Base-by-base conservation (phyloP, 2,329 filamentous ascomycete species). In the Grosmannia huntii region DNA sequence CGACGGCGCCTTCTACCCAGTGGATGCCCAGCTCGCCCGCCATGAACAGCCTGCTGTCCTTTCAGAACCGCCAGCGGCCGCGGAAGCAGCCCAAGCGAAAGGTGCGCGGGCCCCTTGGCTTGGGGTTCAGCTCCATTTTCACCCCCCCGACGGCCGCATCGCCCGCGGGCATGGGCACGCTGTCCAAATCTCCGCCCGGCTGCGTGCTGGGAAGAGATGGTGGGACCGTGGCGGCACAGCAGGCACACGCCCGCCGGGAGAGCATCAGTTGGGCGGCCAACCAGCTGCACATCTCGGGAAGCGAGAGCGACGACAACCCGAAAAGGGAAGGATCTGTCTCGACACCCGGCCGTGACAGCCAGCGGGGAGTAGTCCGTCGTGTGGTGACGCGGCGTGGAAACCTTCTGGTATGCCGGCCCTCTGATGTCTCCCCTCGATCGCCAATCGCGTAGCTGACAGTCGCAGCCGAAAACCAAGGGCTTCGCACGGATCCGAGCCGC, bases 401-500 rank as follows among this genome's bases (percentile, higher is more conserved):
- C 70, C 78, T 99, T 61, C 72, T 99, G 68, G 89, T 94, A 77
- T 69, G 33, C 11, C 16, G 6, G 7, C 31, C 6, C 31, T 33
- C 9, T 9, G 31, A 10, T 33, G 31, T 33, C 6, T 53, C 23
- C 41, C n/a, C 58, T 33, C 33, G 6, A 59, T 53, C 31, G 19
- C 55, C 57, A 21, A 49, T 48, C 19, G 21, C 31, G 60, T 69
- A 75, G 62, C 75, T 63, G 55, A 49, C 14, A 50, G 25, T 21
- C 41, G 41, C 64, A 95, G 89, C 94, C 95, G 14, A 99, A 97
- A 76, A 94, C 92, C 0, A 95, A 96, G 73, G 90, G 87, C 0
- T 99, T 99, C 70, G 90, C 91, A 5, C 86, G 94, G 12, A 96
- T 99, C 64, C 84, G 89, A 61, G 94, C 92, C 10, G 90, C 90